Evolutionary conservation across 2,329 filamentous ascomycete species (phyloP), one percentile per base, ranked within the genome.

Genomic region (Cladobotryum protrusum): DNA sequence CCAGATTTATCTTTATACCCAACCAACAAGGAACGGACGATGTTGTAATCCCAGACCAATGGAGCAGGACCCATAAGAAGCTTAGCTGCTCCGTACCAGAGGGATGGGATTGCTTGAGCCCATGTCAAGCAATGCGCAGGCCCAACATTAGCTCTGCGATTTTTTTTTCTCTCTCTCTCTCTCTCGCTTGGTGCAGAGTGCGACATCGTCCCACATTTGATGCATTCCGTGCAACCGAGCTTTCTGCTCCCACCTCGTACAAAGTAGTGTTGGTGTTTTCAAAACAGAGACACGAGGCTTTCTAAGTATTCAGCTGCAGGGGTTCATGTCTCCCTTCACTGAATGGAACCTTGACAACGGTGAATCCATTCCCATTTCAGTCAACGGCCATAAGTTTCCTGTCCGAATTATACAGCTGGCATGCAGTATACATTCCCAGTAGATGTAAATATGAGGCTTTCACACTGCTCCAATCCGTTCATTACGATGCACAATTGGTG

Each of bases 1-100:
- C 42, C 11, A 32, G 19, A 6, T 20, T 39, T 43, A 44, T 32
- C 32, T 29, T 34, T 14, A 39, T 17, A 37, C 17, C 35, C 35
- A 37, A 48, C 34, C 17, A 47, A 46, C 43, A 50, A 37, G 13
- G 14, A 12, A n/a, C 14, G 35, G 39, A 41, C 17, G 39, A 41
- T 11, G 39, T 19, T 41, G 12, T 19, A 41, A 41, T 17, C 15
- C 12, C 17, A 18, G 39, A 11, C 39, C 39, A 41, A 15, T 41
- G 15, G 19, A 41, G 17, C 14, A 18, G 5, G 19, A 13, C 39
- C 39, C 17, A 13, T 13, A 18, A 41, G 39, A 13, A 43, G 17
- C 18, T 43, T 29, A n/a, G 15, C 12, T 15, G 18, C 41, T 43
- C 19, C 17, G 41, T 43, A 12, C 41, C 41, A 43, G 15, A 13